Percentiles rank a stretch among this genome's conserved stretches.
Conservation (phyloP, 768 basidiomycete genomes). For the Panaeolus cyanescens region DNA sequence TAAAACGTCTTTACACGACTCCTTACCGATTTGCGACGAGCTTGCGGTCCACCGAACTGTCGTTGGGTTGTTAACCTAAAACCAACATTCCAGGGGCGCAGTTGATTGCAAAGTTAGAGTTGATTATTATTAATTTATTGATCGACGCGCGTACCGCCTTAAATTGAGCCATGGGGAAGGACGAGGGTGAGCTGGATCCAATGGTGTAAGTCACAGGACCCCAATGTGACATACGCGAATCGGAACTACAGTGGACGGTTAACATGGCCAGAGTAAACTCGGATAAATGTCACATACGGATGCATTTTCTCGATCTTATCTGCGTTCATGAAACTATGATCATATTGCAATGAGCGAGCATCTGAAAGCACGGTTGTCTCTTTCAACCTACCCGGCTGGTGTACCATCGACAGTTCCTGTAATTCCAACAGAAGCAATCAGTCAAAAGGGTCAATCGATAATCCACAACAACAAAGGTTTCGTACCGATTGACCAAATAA, state of each 20-base stretch:
- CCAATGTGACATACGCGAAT: constrained; percentile 48
- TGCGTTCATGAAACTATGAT: constrained; percentile 44
- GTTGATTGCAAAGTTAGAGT: neutral
- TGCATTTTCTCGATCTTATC: constrained; percentile 53
- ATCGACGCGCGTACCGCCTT: constrained; percentile 26
- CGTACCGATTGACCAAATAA: constrained; percentile 47
- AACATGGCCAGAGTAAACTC: neutral
- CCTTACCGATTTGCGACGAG: constrained; percentile 41
- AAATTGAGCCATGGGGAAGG: constrained; percentile 57
- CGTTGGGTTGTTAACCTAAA: constrained; percentile 43
- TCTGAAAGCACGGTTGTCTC: no score
- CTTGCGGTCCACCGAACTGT: constrained; percentile 43
- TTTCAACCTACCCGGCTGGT: constrained; percentile 35
- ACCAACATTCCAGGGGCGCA: neutral
- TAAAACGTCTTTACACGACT: neutral
- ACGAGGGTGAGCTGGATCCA: constrained; percentile 35
- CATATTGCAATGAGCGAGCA: neutral
- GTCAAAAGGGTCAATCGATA: neutral
- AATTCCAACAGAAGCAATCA: neutral
- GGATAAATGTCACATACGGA: constrained; percentile 31
- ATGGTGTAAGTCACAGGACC: constrained; percentile 48
- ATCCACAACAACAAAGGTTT: neutral
- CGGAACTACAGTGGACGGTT: constrained; percentile 29
- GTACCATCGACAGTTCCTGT: constrained; percentile 47
- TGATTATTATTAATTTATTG: neutral